These are phyloP conservation scores for Stemphylium lycopersici DNA, from an alignment of 2,329 filamentous ascomycete species.

Conservation along the genomic window DNA sequence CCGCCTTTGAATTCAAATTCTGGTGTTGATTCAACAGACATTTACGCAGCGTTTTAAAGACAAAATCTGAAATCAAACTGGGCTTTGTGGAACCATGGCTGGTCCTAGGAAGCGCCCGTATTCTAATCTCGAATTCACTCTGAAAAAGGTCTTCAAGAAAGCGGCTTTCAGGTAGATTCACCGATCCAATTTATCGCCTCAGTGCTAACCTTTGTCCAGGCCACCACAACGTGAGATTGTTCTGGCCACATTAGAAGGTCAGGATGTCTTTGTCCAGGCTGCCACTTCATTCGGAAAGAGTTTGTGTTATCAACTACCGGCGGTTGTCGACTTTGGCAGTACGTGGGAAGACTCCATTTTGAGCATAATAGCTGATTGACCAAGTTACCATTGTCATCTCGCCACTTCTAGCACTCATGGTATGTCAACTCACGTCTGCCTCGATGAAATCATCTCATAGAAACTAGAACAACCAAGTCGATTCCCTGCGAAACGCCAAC, in stretches of 20 bases:
- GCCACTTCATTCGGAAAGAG: conserved; percentile 92
- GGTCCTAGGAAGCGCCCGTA: conserved; percentile 37
- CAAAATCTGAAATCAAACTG: neutral
- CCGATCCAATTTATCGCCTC: too few species aligned
- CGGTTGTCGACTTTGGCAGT: conserved; percentile 86
- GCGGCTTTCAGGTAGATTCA: conserved; percentile 69
- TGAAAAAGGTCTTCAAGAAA: conserved; percentile 76
- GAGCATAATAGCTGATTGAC: conserved; percentile 18
- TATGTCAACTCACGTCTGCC: conserved; percentile 45
- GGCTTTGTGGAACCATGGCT: conserved; percentile 34
- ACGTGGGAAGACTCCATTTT: conserved; percentile 45
- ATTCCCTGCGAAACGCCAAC: conserved; percentile 73
- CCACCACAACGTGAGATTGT: conserved; percentile 90
- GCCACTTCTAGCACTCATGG: conserved; percentile 88
- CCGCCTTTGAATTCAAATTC: neutral
- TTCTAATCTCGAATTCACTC: conserved; percentile 73
- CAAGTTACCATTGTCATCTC: conserved; percentile 88
- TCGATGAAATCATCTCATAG: conserved; percentile 11
- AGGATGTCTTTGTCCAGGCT: conserved; percentile 94
- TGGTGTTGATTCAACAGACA: neutral
- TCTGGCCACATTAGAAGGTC: conserved; percentile 74
- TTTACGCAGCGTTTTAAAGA: neutral
- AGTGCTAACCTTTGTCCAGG: conserved; percentile 52
- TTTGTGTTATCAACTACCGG: conserved; percentile 89
- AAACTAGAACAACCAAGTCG: conserved; percentile 84